Percentiles rank a stretch among this genome's conserved stretches.
Conservation (phyloP, 192 early-diverging fungal species). For the Backusella australiensis region DNA sequence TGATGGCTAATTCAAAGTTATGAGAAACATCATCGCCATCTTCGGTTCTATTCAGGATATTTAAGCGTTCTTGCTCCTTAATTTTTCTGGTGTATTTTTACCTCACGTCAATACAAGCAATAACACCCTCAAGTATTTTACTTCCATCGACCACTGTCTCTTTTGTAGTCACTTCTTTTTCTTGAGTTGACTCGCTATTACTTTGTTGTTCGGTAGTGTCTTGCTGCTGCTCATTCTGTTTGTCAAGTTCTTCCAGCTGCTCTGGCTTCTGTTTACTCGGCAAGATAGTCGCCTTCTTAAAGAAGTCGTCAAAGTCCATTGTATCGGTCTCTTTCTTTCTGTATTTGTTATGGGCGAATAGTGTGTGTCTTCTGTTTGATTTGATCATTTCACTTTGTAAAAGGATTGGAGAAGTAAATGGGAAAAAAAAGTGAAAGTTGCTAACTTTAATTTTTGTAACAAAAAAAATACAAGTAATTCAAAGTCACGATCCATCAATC, state of each 20-base stretch:
- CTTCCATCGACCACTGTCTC: not conserved
- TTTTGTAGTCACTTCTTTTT: not conserved
- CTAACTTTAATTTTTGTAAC: too few species aligned
- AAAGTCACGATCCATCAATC: not conserved
- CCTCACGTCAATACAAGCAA: constrained; percentile 30
- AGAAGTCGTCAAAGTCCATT: not conserved
- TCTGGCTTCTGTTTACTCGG: not conserved
- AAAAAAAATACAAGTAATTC: not conserved
- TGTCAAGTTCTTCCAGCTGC: not conserved
- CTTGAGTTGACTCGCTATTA: not conserved
- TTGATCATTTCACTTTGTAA: not conserved
- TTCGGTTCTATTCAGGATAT: constrained; percentile 26
- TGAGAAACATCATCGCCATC: constrained; percentile 35
- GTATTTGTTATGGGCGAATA: not conserved
- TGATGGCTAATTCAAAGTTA: constrained; percentile 28
- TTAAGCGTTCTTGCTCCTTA: not conserved
- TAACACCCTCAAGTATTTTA: constrained; percentile 14
- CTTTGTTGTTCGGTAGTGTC: not conserved
- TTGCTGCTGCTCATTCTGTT: not conserved
- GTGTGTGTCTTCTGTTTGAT: not conserved
- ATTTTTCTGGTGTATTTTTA: not conserved
- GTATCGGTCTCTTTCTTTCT: not conserved
- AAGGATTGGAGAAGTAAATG: not conserved
- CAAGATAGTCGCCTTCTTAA: not conserved
- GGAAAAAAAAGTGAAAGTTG: not conserved